Conservation (phyloP, 768 basidiomycete species). For the Saitozyma podzolica region DNA sequence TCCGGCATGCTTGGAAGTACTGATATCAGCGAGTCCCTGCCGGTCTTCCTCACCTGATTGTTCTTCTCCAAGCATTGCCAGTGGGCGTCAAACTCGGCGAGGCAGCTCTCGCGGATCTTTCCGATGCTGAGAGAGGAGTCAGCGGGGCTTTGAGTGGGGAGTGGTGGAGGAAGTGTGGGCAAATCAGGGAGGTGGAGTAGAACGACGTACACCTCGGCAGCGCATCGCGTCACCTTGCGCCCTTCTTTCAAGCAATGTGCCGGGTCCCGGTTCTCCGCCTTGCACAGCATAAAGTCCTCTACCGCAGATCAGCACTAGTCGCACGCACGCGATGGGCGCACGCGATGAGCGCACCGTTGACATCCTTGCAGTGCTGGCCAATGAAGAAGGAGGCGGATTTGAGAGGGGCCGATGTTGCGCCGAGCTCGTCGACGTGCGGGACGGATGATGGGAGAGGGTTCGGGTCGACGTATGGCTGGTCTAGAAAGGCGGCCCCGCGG, state of each 20-base stretch:
- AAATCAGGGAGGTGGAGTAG: neutral
- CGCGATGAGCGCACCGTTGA: slow-evolving; percentile 75
- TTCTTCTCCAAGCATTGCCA: slow-evolving; percentile 92
- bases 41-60: slow-evolving; percentile 71
- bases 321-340: slow-evolving; percentile 53
- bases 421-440: slow-evolving; percentile 84
- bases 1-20: slow-evolving; percentile 88
- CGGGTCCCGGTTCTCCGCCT: slow-evolving; percentile 84
- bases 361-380: slow-evolving; percentile 91
- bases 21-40: slow-evolving; percentile 47
- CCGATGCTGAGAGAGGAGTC: slow-evolving; percentile 63
- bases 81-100: slow-evolving; percentile 80
- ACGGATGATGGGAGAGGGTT: slow-evolving; percentile 55
- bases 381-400: slow-evolving; percentile 98
- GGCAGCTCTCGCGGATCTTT: slow-evolving; percentile 90
- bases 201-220: slow-evolving; percentile 76
- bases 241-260: slow-evolving; percentile 95
- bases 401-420: slow-evolving; percentile 84
- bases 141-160: neutral
- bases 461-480: slow-evolving; percentile 51
- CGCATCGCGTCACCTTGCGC: slow-evolving; percentile 89
- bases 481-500: slow-evolving; percentile 34
- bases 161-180: neutral
- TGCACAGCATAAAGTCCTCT: slow-evolving; percentile 99
- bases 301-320: slow-evolving; percentile 5